Evolutionary conservation across 768 basidiomycete species (phyloP).

Genomic region (Naganishia friedmannii): DNA sequence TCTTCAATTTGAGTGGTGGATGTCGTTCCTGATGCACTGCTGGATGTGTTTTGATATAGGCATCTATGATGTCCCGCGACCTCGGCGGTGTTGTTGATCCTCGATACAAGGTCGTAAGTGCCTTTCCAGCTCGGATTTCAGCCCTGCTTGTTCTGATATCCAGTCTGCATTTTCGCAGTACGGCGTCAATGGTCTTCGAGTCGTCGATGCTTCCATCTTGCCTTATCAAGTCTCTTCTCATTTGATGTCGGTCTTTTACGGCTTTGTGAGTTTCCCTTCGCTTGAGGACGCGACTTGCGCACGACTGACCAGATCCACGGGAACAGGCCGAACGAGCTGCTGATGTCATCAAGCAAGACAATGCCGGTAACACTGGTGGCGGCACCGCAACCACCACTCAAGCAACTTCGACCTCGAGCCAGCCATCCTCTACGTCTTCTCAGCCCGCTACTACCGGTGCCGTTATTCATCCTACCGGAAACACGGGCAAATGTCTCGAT

Average conservation of each 20-base stretch:
- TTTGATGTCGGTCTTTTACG: conserved; percentile 43
- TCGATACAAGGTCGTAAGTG: conserved; percentile 37
- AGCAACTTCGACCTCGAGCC: conserved; percentile 3
- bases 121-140: neutral
- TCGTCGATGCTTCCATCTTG: conserved; percentile 43
- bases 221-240: conserved; percentile 47
- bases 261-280: conserved; percentile 34
- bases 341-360: conserved; percentile 41
- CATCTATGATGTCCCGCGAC: conserved; percentile 42
- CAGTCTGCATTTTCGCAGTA: conserved; percentile 29
- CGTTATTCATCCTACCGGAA: conserved; percentile 39
- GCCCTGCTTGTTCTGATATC: neutral
- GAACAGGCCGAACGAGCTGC: conserved; percentile 41
- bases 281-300: neutral
- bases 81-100: conserved; percentile 44
- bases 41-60: too few species aligned
- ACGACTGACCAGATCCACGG: neutral
- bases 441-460: conserved; percentile 30
- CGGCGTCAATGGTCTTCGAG: conserved; percentile 40
- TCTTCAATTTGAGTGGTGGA: too few species aligned
- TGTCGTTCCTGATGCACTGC: too few species aligned
- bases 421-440: conserved; percentile 14
- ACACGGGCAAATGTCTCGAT: conserved; percentile 38
- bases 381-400: conserved; percentile 1
- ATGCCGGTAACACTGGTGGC: conserved; percentile 27